These are phyloP conservation scores for Eucalyptus coolabah DNA, from an alignment of 345 rosid species.

Conservation along the genomic window DNA sequence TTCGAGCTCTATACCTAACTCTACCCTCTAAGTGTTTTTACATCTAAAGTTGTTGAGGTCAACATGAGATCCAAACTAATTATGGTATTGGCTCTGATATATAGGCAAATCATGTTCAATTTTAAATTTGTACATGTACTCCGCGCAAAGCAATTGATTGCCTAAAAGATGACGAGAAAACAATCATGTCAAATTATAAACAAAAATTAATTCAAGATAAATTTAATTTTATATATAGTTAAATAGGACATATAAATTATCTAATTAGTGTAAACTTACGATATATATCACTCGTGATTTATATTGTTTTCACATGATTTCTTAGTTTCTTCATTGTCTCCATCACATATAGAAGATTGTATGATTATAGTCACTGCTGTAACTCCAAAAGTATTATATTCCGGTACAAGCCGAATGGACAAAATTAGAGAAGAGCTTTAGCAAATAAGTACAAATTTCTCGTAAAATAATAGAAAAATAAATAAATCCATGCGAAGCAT, in stretches of 20 bases:
- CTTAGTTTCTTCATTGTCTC: background rate
- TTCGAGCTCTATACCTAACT: too few relatives aligned
- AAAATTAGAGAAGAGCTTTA: background rate
- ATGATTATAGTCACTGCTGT: background rate
- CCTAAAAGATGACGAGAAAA: background rate
- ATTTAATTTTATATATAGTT: background rate
- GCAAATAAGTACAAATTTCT: background rate
- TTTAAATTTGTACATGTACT: background rate
- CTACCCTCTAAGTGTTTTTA: too few relatives aligned
- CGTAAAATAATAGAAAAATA: background rate
- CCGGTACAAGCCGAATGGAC: background rate
- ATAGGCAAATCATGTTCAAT: background rate
- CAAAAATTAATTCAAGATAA: background rate
- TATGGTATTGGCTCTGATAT: background rate
- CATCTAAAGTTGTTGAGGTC: too few relatives aligned
- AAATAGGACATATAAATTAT: background rate
- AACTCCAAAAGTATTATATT: background rate
- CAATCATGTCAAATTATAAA: background rate
- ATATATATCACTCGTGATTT: background rate
- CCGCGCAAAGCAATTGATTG: background rate
- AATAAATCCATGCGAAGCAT: background rate
- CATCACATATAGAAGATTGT: background rate
- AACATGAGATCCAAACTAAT: background rate
- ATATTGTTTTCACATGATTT: background rate
- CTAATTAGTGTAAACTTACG: background rate